Evolutionary conservation across 2,329 filamentous ascomycete species (phyloP), one percentile per base, ranked within the genome.

Genomic region (Emergomyces pasteurianus): DNA sequence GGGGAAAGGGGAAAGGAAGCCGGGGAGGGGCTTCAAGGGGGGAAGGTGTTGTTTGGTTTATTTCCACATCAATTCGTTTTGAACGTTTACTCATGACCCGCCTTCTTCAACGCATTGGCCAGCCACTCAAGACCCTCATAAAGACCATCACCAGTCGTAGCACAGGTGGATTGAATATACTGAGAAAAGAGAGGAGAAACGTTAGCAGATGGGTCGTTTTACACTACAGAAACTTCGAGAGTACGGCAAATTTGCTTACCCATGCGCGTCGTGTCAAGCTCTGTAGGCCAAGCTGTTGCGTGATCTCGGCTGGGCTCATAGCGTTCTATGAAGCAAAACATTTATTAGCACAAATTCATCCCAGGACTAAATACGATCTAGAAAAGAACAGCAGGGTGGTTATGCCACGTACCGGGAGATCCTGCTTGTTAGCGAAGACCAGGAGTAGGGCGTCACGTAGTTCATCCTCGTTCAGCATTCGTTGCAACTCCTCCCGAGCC

Each of bases 161-260:
- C 92, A 82, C 92, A 97, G 76, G 94, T 97, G 68, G 92, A 96
- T 91, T 97, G 92, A 80, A 97, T 97, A 84, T 95, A 97, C 92
- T 92, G 53, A 67, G 54, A 62, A 1, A 58, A 23, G 7, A 26
- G 73, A 58, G 73, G 62, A 73, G 28, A 56, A 69, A 46, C 28
- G 42, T 62, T 59, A 61, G 60, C 10, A 42, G 10, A 52, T 26
- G 23, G n/a, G 10, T 34, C 36, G 47, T 38, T 50, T 49, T 28
- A 14, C 21, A 34, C 60, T 68, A 55, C 46, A 12, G 67, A 14
- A 58, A 42, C 60, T 67, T 68, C n/a, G 59, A n/a, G 60, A 54
- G 63, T 52, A 50, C 3, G 10, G n/a, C 26, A 55, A 7, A 60
- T 58, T 26, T 52, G 81, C 91, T 77, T 92, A 99, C 94, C 94